Percentiles rank a stretch among this genome's conserved stretches.
Conservation (phyloP, 768 basidiomycete species). For the Phallus indusiatus region DNA sequence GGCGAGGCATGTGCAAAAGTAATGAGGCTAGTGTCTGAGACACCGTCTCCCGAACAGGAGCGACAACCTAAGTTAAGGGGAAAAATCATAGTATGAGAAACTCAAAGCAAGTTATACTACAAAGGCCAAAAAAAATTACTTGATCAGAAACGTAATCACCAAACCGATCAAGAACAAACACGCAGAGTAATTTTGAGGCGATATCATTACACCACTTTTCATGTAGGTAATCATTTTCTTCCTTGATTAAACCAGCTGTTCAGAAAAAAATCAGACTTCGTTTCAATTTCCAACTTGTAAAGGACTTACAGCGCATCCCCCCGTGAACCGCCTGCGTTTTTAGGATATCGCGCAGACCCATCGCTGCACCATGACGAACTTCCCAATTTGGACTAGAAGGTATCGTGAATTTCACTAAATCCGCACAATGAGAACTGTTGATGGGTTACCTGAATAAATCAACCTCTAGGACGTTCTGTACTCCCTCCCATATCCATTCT, state of each 20-base stretch:
- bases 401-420: not conserved
- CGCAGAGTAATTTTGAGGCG: constrained; percentile 74
- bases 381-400: constrained; percentile 69
- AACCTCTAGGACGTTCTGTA: constrained; percentile 69
- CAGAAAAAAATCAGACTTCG: not conserved
- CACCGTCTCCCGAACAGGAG: constrained; percentile 93
- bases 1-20: constrained; percentile 78
- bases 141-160: constrained; percentile 97
- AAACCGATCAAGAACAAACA: constrained; percentile 94
- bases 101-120: not conserved
- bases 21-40: constrained; percentile 90
- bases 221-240: constrained; percentile 59
- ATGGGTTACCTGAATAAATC: constrained; percentile 50
- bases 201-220: constrained; percentile 87
- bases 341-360: constrained; percentile 82
- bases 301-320: constrained; percentile 60
- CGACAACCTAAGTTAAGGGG: constrained; percentile 51
- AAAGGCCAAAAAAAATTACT: constrained; percentile 21
- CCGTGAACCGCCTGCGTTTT: constrained; percentile 75
- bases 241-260: constrained; percentile 39
- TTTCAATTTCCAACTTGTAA: not conserved
- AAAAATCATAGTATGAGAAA: constrained; percentile 1
- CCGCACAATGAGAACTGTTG: not conserved
- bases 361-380: constrained; percentile 84
- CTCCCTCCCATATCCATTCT: constrained; percentile 80